Percentiles rank a stretch among this genome's conserved stretches.
These are phyloP conservation scores for Populus ilicifolia DNA, from an alignment of 345 rosid genomes.

Conservation along the genomic window DNA sequence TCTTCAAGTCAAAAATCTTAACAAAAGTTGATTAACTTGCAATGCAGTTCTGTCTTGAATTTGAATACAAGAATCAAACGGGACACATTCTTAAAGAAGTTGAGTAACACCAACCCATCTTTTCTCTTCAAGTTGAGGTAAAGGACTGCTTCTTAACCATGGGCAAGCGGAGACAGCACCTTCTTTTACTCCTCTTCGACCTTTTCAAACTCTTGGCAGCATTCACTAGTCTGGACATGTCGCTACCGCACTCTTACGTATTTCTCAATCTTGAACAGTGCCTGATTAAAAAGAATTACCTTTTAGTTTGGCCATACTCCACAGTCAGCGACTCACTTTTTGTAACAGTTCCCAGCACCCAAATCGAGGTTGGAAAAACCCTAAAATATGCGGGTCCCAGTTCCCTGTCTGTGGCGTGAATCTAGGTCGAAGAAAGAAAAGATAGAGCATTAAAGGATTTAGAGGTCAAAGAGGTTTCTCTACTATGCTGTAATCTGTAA, in stretches of 20 bases:
- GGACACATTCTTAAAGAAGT: neutral
- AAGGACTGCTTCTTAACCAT: too few species aligned
- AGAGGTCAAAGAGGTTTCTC: neutral
- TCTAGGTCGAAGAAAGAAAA: neutral
- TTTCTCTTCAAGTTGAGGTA: neutral
- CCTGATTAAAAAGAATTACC: neutral
- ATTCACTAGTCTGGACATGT: too few species aligned
- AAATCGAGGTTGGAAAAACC: neutral
- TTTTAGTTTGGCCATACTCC: constrained; percentile 7
- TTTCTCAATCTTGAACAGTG: neutral
- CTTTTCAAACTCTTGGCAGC: too few species aligned
- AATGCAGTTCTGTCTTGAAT: neutral
- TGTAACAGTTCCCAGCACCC: constrained; percentile 18
- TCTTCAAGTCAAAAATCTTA: neutral
- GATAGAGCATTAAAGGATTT: neutral
- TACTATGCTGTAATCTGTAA: neutral
- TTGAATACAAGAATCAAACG: neutral
- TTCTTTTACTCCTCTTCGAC: too few species aligned
- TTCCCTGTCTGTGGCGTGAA: constrained; percentile 20
- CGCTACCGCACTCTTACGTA: too few species aligned
- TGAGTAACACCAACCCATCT: neutral
- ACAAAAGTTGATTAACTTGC: neutral
- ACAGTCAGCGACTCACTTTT: neutral
- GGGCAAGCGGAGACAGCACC: too few species aligned
- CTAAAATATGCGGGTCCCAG: constrained; percentile 15